Evolutionary conservation across 176 grass and related monocot genomes (phyloP), one percentile per base, ranked within the genome.

Genomic region (Metroxylon sagu): DNA sequence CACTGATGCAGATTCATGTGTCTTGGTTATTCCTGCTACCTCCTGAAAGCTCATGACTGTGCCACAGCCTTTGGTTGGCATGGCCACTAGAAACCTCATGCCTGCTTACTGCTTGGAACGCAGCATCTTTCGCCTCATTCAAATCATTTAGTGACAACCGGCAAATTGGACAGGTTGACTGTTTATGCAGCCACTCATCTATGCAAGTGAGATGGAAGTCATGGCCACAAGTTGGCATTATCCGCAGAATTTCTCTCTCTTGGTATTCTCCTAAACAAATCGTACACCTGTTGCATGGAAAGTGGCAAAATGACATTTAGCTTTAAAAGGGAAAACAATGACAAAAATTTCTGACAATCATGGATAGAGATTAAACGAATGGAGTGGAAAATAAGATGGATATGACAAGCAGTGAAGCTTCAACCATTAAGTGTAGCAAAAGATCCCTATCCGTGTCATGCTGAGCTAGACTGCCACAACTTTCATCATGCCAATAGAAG

Each of bases 191-290:
- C 73, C 73, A 76, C 3, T 67, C 17, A 59, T 76, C 73, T 19
- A 76, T 76, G 61, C 73, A 76, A 19, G 53, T 19, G 27, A 48
- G 66, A 60, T 76, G 73, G 19, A 58, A 67, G 29, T 76, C 67
- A 64, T 76, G 73, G 21, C 62, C 73, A 25, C 73, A 76, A 28
- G 29, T 67, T 1, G 73, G 73, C 73, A 76, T 60, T n/a, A 76
- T 67, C 66, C 73, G n/a, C 8, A 76, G 35, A 57, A 76, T 39
- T 19, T 76, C 73, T 67, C 43, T 67, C 19, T 76, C 73, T 67
- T 76, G 53, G 25, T 76, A 76, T 19, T 76, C 73, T 18, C 39
- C 73, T 53, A 76, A 76, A 54, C 73, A 76, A 67, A 76, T 76
- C 16, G 61, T 53, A 30, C 73, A 76, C 62, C 73, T 76, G 29